phyloP scores from a whole-genome alignment of 31 red algal genomes.

The Asparagopsis taxiformis region DNA sequence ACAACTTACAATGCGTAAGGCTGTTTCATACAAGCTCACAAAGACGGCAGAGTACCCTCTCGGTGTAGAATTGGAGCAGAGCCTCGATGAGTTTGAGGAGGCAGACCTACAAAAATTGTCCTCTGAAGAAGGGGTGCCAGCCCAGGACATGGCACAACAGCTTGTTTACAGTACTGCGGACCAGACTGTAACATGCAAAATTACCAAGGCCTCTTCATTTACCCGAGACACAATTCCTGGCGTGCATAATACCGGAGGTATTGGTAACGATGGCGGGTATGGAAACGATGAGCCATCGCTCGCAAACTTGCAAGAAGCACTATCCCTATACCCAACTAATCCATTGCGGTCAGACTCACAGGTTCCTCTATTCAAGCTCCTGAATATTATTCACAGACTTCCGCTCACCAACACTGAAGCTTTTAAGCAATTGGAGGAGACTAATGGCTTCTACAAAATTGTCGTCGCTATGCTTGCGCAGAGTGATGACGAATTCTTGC shows the following conservation, averaged over 20 bases:
- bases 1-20: too few relatives aligned
- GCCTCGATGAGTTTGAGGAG: constrained; percentile 35
- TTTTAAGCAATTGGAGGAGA: constrained; percentile 16
- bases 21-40: too few relatives aligned
- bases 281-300: not conserved
- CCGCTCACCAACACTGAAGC: constrained; percentile 17
- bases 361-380: constrained; percentile 22
- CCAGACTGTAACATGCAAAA: not conserved
- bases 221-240: too few relatives aligned
- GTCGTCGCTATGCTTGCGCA: constrained; percentile 47
- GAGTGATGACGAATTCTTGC: constrained; percentile 33
- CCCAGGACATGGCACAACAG: not conserved
- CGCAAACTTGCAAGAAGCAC: constrained; percentile 7
- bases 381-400: constrained; percentile 12
- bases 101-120: constrained; percentile 20
- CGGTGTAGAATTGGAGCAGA: too few relatives aligned
- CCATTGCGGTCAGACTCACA: constrained; percentile 34
- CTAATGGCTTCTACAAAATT: constrained; percentile 38
- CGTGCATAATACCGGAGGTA: too few relatives aligned
- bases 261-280: too few relatives aligned
- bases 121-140: not conserved
- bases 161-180: too few relatives aligned
- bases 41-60: too few relatives aligned
- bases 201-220: not conserved
- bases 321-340: constrained; percentile 36